A percentile compares a stretch with the other conserved stretches of the same genome.
phyloP scores from a whole-genome alignment of 2,329 filamentous ascomycete species.

The Davidsoniella eucalypti region DNA sequence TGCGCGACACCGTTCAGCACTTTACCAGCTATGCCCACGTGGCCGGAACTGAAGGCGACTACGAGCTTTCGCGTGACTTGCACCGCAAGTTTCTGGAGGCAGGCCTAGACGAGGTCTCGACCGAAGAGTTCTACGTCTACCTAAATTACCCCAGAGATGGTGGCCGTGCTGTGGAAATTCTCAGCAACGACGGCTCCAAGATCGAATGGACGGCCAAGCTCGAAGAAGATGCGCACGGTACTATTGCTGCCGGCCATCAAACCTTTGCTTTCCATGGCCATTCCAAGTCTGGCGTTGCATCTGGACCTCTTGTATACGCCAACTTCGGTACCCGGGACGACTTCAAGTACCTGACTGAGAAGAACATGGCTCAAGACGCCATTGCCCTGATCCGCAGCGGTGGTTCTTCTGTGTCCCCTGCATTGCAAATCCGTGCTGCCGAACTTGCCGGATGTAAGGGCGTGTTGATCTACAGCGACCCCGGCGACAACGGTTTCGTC shows the following conservation, averaged over 20 bases:
- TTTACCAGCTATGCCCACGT: constrained; percentile 77
- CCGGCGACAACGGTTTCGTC: constrained; percentile 64
- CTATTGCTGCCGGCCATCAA: constrained; percentile 43
- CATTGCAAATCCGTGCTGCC: constrained; percentile 77
- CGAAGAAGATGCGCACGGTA: constrained; percentile 57
- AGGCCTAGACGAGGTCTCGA: constrained; percentile 55
- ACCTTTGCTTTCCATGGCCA: constrained; percentile 76
- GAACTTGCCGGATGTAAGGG: constrained; percentile 73
- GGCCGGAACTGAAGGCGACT: constrained; percentile 87
- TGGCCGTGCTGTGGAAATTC: constrained; percentile 66
- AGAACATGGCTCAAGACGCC: constrained; percentile 55
- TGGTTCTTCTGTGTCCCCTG: constrained; percentile 54
- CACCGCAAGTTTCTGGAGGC: constrained; percentile 57
- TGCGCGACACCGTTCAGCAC: constrained; percentile 58
- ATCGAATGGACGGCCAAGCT: constrained; percentile 62
- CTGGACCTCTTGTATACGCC: constrained; percentile 74
- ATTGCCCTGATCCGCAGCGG: constrained; percentile 74
- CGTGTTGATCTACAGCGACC: constrained; percentile 86
- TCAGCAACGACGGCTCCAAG: constrained; percentile 46
- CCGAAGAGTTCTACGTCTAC: constrained; percentile 76
- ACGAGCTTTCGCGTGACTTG: constrained; percentile 69
- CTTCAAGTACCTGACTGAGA: constrained; percentile 55
- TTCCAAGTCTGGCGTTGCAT: constrained; percentile 73
- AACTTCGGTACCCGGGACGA: constrained; percentile 82
- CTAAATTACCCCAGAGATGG: constrained; percentile 72